A percentile compares a stretch with the other conserved stretches of the same genome.
These are phyloP conservation scores for Cladosporium sphaerospermum DNA, from an alignment of 2,329 filamentous ascomycete species.

Conservation along the genomic window DNA sequence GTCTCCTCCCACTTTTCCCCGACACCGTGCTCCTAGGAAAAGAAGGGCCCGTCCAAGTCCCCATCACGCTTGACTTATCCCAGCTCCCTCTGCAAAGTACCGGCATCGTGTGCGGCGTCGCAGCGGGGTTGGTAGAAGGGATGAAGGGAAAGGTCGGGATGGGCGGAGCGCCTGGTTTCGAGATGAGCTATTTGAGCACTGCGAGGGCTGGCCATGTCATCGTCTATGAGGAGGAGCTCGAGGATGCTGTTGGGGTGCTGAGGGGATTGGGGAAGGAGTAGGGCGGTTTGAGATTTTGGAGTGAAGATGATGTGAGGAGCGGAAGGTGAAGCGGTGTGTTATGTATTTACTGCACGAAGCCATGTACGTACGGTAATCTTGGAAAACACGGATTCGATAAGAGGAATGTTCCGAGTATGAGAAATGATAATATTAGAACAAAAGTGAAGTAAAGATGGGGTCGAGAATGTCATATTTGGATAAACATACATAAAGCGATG, in stretches of 20 bases:
- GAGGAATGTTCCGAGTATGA: no score
- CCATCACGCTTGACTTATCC: slow-evolving; percentile 81
- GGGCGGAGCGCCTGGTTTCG: slow-evolving; percentile 43
- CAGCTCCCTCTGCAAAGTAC: slow-evolving; percentile 80
- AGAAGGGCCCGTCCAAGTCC: slow-evolving; percentile 63
- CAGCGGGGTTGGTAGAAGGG: slow-evolving; percentile 71
- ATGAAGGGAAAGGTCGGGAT: slow-evolving; percentile 37
- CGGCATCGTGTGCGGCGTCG: slow-evolving; percentile 91
- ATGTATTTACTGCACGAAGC: no score
- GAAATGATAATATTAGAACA: no score
- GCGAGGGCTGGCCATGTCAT: slow-evolving; percentile 86
- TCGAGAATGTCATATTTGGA: slow-evolving; percentile 1
- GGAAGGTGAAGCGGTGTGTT: no score
- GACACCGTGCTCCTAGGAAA: slow-evolving; percentile 67
- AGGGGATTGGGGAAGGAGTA: slow-evolving; percentile 42
- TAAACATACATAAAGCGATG: neutral
- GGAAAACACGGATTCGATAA: no score
- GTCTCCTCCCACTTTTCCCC: slow-evolving; percentile 52
- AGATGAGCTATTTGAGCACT: slow-evolving; percentile 87
- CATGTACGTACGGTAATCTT: no score
- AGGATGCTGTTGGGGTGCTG: slow-evolving; percentile 59
- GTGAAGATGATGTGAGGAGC: no score
- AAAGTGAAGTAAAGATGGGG: neutral
- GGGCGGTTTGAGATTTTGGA: neutral
- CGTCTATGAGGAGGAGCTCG: slow-evolving; percentile 66